phyloP scores from a whole-genome alignment of 1,139 yeast genomes.

The Debaryomyces udenii region DNA sequence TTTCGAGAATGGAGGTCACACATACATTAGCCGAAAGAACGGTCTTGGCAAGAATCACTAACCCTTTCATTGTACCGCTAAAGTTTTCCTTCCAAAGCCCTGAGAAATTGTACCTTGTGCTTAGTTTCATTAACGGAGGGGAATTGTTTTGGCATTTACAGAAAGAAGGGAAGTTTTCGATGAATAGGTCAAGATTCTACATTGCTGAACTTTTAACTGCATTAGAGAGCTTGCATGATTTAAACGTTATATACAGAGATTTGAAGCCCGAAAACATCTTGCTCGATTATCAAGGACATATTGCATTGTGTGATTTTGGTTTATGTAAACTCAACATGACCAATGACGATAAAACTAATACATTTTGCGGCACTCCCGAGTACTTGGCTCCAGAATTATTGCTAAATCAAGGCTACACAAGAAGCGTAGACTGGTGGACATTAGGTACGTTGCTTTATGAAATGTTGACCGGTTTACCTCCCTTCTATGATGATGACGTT shows the following conservation, averaged over 20 bases:
- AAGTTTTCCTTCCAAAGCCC: constrained; percentile 96
- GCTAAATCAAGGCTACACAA: constrained; percentile 89
- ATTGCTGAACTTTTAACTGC: constrained; percentile 94
- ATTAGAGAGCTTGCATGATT: constrained; percentile 84
- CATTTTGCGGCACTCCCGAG: constrained; percentile 97
- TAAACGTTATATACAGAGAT: constrained; percentile 92
- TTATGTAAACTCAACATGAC: constrained; percentile 93
- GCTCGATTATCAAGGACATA: constrained; percentile 94
- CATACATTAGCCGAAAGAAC: constrained; percentile 97
- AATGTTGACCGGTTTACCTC: constrained; percentile 96
- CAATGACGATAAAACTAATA: constrained; percentile 83
- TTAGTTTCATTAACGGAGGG: constrained; percentile 96
- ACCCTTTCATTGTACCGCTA: constrained; percentile 97
- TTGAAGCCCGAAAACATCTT: constrained; percentile 94
- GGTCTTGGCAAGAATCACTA: constrained; percentile 86
- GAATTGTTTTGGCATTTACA: constrained; percentile 95
- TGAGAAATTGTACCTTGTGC: constrained; percentile 85
- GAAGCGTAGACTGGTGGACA: constrained; percentile 98
- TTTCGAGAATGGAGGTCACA: constrained; percentile 90
- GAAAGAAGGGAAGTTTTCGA: constrained; percentile 84
- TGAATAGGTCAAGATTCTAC: constrained; percentile 89
- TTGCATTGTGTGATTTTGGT: constrained; percentile 96
- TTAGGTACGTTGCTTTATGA: constrained; percentile 90
- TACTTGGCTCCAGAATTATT: constrained; percentile 94
- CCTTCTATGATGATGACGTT: constrained; percentile 94